Base-by-base conservation (phyloP, 23 red algal genomes). In the Agarophyton chilense region DNA sequence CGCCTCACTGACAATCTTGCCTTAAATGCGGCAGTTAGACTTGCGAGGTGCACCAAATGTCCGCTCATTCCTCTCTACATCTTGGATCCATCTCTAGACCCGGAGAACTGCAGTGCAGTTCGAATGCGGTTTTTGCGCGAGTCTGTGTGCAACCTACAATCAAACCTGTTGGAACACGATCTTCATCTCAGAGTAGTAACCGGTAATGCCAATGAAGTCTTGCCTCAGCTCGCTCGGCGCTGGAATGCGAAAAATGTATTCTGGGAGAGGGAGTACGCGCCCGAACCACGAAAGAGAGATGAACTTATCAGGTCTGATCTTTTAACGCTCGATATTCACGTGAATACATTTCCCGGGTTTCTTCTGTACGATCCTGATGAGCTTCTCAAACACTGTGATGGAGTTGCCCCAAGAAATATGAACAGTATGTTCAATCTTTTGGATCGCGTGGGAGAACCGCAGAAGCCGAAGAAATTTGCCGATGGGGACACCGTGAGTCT, bases 1-100 rank as follows among this genome's bases (percentile, higher is more conserved):
- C 90, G 97, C 46, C 26, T 95, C 45, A 64, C 92, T 57, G 97
- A 99, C 54, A 99, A 99, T 66, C 84, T 35, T 35, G 93, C 97
- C 10, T 82, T 99, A 42, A 83, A 84, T 36, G 62, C 50, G 7
- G 97, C 97, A 32, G 43, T 94, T 10, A 36, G 64, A 28, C 39
- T 58, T 9, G 90, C 83, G 7, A 43, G 21, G 28, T 4, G 35
- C 18, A 43, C 22, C 10, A 43, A 82, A 19, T 38, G 64, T 31
- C 79, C 88, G 5, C 79, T 99, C 19, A 72, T 84, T 32, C 79
- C 78, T 2, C 42, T 99, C 1, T 99, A 86, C 60, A 40, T 95
- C 33, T 31, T 96, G 36, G 96, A 98, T 79, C 90, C 97, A 43
- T 13, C 40, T 1, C 58, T 82, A 2, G 43, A 4, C 1, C 93